Evolutionary conservation across 257 asterid species (phyloP).

Genomic region (Nemophila menziesii): DNA sequence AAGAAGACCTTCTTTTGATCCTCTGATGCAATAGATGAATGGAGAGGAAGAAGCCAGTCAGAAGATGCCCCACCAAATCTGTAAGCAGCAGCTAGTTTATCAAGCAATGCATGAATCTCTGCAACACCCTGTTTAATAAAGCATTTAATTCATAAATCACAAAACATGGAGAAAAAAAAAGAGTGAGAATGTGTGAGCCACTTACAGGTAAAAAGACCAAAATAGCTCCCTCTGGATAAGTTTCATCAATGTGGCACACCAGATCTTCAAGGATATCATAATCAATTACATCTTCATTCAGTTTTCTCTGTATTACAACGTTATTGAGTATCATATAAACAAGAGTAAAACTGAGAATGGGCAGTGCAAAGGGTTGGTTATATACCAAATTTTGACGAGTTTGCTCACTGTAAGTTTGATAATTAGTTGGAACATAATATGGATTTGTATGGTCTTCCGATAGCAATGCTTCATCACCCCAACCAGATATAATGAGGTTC

Average conservation of each 20-base stretch:
- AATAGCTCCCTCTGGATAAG: conserved; percentile 72
- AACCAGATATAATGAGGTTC: conserved; percentile 74
- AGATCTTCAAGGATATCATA: conserved; percentile 96
- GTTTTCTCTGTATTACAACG: conserved; percentile 47
- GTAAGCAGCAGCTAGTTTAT: conserved; percentile 60
- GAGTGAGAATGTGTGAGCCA: conserved; percentile 1
- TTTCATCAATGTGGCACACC: conserved; percentile 74
- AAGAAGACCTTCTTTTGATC: conserved; percentile 86
- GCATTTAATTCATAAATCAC: not conserved
- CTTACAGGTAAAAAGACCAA: conserved; percentile 85
- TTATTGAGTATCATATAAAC: conserved; percentile 1
- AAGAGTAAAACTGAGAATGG: conserved; percentile 5
- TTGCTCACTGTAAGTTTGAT: conserved; percentile 55
- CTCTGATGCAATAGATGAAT: conserved; percentile 88
- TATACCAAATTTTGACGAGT: conserved; percentile 82
- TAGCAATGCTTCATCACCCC: conserved; percentile 93
- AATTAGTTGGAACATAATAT: conserved; percentile 42
- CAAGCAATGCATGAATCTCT: conserved; percentile 67
- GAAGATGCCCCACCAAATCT: conserved; percentile 77
- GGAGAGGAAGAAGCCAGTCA: conserved; percentile 92
- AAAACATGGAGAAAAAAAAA: not conserved
- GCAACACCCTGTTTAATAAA: conserved; percentile 64
- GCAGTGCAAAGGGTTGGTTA: conserved; percentile 8
- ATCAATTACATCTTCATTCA: conserved; percentile 85
- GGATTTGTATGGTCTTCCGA: conserved; percentile 71